These are phyloP conservation scores for Amanita phalloides DNA, from an alignment of 768 basidiomycete genomes.

Conservation along the genomic window DNA sequence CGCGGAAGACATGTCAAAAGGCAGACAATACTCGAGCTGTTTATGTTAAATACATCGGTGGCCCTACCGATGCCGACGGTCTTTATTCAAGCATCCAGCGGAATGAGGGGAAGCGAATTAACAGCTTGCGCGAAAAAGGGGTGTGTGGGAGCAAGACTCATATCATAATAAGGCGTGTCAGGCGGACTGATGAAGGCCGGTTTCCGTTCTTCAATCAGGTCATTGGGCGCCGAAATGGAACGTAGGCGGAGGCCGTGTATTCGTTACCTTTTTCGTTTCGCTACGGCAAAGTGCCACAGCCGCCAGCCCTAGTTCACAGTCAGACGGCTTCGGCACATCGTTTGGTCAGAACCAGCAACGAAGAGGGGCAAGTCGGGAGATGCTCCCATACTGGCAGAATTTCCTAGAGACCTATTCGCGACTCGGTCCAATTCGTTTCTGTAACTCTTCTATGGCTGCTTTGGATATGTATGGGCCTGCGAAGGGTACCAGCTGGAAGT, in stretches of 20 bases:
- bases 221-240: neutral
- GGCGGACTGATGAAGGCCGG: neutral
- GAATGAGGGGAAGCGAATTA: neutral
- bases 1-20: slow-evolving; percentile 18
- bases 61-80: neutral
- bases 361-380: too few species aligned
- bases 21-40: neutral
- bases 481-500: too few species aligned
- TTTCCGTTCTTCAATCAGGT: neutral
- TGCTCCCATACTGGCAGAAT: too few species aligned
- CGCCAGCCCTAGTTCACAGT: neutral
- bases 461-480: too few species aligned
- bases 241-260: neutral
- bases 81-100: neutral
- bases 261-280: neutral
- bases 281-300: neutral
- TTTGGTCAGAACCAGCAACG: too few species aligned
- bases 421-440: too few species aligned
- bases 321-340: too few species aligned
- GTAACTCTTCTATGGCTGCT: too few species aligned
- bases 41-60: neutral
- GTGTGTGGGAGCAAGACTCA: neutral
- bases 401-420: too few species aligned
- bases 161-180: neutral
- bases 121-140: neutral